Conservation (phyloP, 2,329 filamentous ascomycete species). For the Hypoxylon sp. region DNA sequence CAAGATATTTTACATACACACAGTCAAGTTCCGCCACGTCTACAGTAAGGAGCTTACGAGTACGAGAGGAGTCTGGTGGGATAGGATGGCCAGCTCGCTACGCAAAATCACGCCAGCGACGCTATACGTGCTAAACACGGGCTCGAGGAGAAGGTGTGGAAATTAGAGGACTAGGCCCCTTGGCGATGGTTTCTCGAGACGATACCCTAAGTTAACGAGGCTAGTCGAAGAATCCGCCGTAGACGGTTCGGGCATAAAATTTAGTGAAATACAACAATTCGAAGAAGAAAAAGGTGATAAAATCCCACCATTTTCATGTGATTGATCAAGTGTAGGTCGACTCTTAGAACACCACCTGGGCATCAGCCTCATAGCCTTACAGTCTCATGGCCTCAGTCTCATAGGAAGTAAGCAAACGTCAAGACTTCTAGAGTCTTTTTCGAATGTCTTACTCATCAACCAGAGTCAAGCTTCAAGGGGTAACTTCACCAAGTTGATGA, state of each 20-base stretch:
- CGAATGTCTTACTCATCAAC: too few species aligned
- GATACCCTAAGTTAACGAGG: constrained; percentile 41
- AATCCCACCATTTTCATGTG: too few species aligned
- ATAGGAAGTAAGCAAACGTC: too few species aligned
- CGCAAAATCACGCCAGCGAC: constrained; percentile 40
- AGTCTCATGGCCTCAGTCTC: too few species aligned
- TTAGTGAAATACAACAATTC: not conserved
- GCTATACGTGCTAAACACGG: constrained; percentile 40
- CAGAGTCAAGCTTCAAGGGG: too few species aligned
- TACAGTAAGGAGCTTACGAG: constrained; percentile 47
- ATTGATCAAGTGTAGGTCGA: too few species aligned
- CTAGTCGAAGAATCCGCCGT: constrained; percentile 14
- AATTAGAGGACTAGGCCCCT: constrained; percentile 41
- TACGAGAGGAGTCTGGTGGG: constrained; percentile 47
- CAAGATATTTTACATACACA: constrained; percentile 50
- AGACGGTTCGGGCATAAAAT: not conserved
- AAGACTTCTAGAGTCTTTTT: too few species aligned
- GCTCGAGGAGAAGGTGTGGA: constrained; percentile 39
- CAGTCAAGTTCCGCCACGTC: constrained; percentile 48
- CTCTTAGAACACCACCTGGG: too few species aligned
- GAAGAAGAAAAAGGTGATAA: too few species aligned
- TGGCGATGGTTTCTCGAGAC: constrained; percentile 38
- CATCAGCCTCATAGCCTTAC: too few species aligned
- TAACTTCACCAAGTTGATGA: too few species aligned
- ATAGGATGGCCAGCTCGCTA: constrained; percentile 37